Percentiles rank a stretch among this genome's conserved stretches.
Evolutionary conservation across 176 grass and related monocot species (phyloP).

Genomic region (Aegilops tauschii): DNA sequence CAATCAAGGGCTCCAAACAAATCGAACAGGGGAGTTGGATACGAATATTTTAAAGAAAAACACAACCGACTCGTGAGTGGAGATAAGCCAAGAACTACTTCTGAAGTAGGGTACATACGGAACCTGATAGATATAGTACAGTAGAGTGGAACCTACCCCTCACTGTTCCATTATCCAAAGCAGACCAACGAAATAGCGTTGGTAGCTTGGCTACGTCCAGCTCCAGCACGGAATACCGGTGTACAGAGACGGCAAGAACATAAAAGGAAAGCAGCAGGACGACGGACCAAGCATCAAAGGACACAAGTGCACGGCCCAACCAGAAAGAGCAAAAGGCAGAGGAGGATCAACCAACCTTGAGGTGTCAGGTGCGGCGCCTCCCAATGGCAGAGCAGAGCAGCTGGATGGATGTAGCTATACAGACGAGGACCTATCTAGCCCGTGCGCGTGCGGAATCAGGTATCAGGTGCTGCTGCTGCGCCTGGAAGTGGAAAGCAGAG

Average conservation of each 20-base stretch:
- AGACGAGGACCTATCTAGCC: background rate
- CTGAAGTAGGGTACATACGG: background rate
- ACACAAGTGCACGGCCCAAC: background rate
- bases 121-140: background rate
- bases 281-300: background rate
- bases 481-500: background rate
- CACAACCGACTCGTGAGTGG: background rate
- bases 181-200: background rate
- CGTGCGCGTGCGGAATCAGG: background rate
- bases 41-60: background rate
- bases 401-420: background rate
- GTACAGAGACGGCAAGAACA: background rate
- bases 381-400: background rate
- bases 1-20: background rate
- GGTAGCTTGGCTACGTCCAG: background rate
- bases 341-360: slow-evolving; percentile 14
- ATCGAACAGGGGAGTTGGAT: background rate
- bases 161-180: slow-evolving; percentile 27
- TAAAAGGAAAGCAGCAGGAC: background rate
- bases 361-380: background rate
- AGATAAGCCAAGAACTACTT: background rate
- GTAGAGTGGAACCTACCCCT: background rate
- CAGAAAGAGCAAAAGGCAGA: background rate
- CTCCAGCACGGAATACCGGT: background rate
- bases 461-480: background rate